Evolutionary conservation across 306 rosid species (phyloP), one percentile per base, ranked within the genome.

Genomic region (Inga laurina): DNA sequence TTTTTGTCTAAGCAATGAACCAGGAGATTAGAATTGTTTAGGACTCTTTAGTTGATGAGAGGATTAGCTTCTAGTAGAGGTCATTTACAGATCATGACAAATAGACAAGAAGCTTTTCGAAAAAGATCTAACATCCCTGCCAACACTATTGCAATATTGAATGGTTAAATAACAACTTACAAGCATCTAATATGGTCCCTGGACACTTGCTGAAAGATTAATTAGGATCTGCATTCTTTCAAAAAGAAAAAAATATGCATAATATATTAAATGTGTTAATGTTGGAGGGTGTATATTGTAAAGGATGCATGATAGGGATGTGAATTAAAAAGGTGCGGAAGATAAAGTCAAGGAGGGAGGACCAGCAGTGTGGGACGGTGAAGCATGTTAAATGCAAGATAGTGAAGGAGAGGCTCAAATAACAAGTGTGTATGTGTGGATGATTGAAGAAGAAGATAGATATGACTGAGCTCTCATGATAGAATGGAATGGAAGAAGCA

Each of bases 381-480:
- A 81, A 72, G 67, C 21, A n/a, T 43, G 49, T 68, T 77, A 22
- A 82, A 71, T 68, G 51, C 54, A 59, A 78, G 88, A 82, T 65
- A 34, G 19, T 65, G 21, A 22, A 62, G 67, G 67, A 9, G 35
- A 77, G 27, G 39, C 82, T 44, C 21, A 27, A 41, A 37, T n/a
- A n/a, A 52, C n/a, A 52, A 52, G 51, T 32, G 34, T 32, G 51
- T 46, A 13, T 46, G 45, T 44, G 52, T 49, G 51, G 13, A 46
- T 32, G 14, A 8, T 10, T 8, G 54, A 52, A 52, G 57, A 52
- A 52, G 48, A 82, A 82, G 93, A 82, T 89, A 72, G 75, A 75
- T 4, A 83, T 72, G 82, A 85, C 92, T 82, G 84, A 88, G 76
- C 86, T 83, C 87, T 89, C 88, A 72, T 37, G 19, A 21, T 2